phyloP scores from a whole-genome alignment of 2,329 filamentous ascomycete species.

The Sporothrix pseudoabietina region DNA sequence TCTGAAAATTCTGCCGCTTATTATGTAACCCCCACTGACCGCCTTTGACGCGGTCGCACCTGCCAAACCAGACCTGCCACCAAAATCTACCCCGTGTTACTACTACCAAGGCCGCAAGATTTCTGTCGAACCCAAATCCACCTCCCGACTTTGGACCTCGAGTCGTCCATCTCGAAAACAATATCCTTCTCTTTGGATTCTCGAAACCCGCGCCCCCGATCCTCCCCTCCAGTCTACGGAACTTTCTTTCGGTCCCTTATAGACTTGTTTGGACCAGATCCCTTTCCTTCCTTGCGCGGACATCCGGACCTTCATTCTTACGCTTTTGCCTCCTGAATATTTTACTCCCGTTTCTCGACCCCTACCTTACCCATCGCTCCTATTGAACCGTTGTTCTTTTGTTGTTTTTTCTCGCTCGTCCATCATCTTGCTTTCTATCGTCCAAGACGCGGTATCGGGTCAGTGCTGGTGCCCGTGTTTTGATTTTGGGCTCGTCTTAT shows the following conservation, averaged over 20 bases:
- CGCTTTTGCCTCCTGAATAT: background rate
- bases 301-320: background rate
- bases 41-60: constrained; percentile 7
- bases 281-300: background rate
- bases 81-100: background rate
- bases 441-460: background rate
- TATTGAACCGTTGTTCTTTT: background rate
- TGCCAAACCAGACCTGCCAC: background rate
- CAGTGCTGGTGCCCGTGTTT: constrained; percentile 2
- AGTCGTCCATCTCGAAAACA: background rate
- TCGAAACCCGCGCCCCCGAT: no score
- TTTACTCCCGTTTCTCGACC: background rate
- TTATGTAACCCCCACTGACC: constrained; percentile 1
- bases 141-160: background rate
- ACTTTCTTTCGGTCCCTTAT: background rate
- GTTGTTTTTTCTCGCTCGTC: background rate
- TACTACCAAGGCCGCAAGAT: background rate
- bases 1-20: background rate
- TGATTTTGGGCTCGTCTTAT: constrained; percentile 6
- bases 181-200: background rate
- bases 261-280: no score
- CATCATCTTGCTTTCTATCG: background rate
- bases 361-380: background rate
- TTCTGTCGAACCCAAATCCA: background rate
- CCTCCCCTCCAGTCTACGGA: no score